Evolutionary conservation across 1,284 basidiomycete species (phyloP).

Genomic region (Boletellus deceptivus): DNA sequence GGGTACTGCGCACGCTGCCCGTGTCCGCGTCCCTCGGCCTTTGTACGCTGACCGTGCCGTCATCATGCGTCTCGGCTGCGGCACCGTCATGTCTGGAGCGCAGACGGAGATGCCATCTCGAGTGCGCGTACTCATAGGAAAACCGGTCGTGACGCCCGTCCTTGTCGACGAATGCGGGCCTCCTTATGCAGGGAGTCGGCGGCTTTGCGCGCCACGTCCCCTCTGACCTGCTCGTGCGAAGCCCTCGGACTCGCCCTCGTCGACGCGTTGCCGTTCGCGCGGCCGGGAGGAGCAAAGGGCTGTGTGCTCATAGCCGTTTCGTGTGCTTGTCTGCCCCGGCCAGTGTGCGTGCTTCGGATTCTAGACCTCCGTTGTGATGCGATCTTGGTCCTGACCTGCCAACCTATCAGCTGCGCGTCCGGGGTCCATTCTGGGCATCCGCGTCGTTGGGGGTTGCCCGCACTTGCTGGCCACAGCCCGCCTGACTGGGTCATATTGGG

Average conservation of each 20-base stretch:
- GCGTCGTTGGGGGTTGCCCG: neutral
- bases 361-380: neutral
- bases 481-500: slow-evolving; percentile 10
- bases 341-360: neutral
- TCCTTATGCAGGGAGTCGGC: slow-evolving; percentile 1
- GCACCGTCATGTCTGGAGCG: slow-evolving; percentile 3
- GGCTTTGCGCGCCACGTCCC: neutral
- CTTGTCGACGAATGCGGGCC: slow-evolving; percentile 3
- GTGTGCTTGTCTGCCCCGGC: slow-evolving; percentile 9
- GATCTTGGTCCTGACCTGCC: too few species aligned
- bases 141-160: neutral
- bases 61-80: slow-evolving; percentile 4
- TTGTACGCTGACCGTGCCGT: slow-evolving; percentile 12
- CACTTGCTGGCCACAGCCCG: slow-evolving; percentile 5
- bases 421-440: neutral
- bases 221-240: neutral
- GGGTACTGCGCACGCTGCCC: slow-evolving; percentile 13
- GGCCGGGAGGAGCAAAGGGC: slow-evolving; percentile 8
- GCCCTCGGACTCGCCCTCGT: neutral
- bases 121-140: neutral
- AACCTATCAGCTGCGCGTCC: neutral
- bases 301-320: slow-evolving; percentile 11
- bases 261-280: slow-evolving; percentile 6
- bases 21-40: slow-evolving; percentile 15
- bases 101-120: slow-evolving; percentile 4